Conservation (phyloP, 192 early-diverging fungal genomes). For the Pilobolus umbonatus region DNA sequence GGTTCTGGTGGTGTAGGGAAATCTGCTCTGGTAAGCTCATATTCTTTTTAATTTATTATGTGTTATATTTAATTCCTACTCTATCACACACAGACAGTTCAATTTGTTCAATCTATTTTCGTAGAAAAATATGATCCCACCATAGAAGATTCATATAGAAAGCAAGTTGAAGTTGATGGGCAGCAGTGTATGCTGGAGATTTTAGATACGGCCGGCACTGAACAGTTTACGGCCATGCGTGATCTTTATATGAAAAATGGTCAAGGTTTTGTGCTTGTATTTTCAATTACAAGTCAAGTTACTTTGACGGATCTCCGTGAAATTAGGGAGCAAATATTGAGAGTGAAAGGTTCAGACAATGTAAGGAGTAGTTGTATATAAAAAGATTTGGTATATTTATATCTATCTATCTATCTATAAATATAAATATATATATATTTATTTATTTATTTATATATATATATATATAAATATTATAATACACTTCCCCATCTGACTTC, state of each 20-base stretch:
- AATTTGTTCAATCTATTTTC: constrained; percentile 91
- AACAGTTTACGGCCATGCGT: constrained; percentile 61
- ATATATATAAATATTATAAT: background rate
- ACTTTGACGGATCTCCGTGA: constrained; percentile 77
- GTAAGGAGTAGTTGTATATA: too few species aligned
- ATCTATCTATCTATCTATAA: too few species aligned
- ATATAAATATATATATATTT: background rate
- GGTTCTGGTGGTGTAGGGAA: constrained; percentile 90
- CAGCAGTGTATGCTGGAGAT: constrained; percentile 82
- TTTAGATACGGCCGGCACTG: constrained; percentile 84
- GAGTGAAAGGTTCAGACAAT: constrained; percentile 73
- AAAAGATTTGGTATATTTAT: background rate
- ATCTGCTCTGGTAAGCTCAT: constrained; percentile 65
- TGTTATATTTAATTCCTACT: background rate
- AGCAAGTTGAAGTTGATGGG: constrained; percentile 80
- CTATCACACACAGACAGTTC: constrained; percentile 55
- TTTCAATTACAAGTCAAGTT: constrained; percentile 66
- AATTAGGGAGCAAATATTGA: constrained; percentile 67
- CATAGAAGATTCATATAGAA: constrained; percentile 88
- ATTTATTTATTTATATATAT: background rate
- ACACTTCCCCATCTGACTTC: too few species aligned
- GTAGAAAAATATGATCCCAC: constrained; percentile 94
- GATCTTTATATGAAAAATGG: constrained; percentile 92
- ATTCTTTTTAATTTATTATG: background rate
- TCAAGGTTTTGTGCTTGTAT: constrained; percentile 85